Base-by-base conservation (phyloP, 1,139 yeast species). In the Suhomyces coccinellae region DNA sequence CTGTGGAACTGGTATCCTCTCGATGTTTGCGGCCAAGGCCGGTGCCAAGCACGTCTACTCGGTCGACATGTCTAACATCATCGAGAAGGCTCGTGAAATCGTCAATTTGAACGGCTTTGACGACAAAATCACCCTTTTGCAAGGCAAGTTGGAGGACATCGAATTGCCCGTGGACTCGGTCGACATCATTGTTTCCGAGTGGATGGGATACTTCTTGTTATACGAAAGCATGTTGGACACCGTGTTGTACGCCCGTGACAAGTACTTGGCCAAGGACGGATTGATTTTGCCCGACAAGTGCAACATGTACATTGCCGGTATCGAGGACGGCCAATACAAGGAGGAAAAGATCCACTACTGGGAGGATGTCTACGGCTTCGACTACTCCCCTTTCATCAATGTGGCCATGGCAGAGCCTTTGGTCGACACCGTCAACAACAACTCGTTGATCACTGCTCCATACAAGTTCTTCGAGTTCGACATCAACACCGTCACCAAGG, bases 161-260 rank as follows among this genome's bases (percentile, higher is more conserved):
- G 80, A 71, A 48, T 75, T 95, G 57, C 99, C 99, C 37, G 79
- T 74, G 43, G 66, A 73, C 47, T 49, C 86, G 62, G 99, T 95
- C 41, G 99, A 95, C 66, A 93, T 95, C 56, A 95, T 95, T 57
- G 86, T 95, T 50, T 85, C 95, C 52, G 99, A 95, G 71, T 95
- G 99, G 99, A 95, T 95, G 99, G 99, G 99, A 15, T 95, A 95
- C 71, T 95, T 95, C 62, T 72, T 95, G 59, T 75, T 95, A 48
- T 95, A 93, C 63, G 99, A 95, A 75, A 87, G 96, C 52, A 95
- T 95, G 99, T 79, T 95, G 66, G 99, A 95, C 66, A 90, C 99
- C 32, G 99, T 95, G 17, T 74, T 95, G 53, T 80, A 82, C 55
- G 99, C 99, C 29, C 83, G 99, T 70, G 99, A 95, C 71, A 82